phyloP scores from a whole-genome alignment of 768 basidiomycete genomes.

The Leccinellum albellum region DNA sequence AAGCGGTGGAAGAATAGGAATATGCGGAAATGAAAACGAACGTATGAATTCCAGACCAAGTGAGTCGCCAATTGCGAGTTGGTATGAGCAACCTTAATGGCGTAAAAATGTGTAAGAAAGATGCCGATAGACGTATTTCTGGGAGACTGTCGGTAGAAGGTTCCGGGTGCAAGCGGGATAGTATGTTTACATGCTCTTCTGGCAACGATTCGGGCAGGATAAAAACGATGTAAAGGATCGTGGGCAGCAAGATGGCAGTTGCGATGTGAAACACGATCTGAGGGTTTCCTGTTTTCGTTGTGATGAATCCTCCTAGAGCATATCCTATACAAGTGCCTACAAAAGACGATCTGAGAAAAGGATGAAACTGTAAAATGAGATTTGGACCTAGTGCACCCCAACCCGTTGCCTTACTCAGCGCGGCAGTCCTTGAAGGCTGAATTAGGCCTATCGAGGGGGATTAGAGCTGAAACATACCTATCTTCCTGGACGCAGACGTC shows the following conservation, averaged over 20 bases:
- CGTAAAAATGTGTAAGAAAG: conserved; percentile 14
- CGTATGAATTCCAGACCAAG: conserved; percentile 26
- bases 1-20: conserved; percentile 11
- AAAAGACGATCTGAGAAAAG: neutral
- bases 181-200: conserved; percentile 18
- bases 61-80: conserved; percentile 28
- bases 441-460: conserved; percentile 5
- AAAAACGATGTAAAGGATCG: conserved; percentile 20
- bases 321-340: conserved; percentile 27
- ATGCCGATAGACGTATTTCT: neutral
- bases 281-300: conserved; percentile 21
- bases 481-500: conserved; percentile 25
- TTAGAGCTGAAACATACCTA: conserved; percentile 10
- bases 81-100: conserved; percentile 25
- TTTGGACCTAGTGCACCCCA: conserved; percentile 28
- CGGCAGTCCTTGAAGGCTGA: conserved; percentile 17
- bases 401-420: conserved; percentile 25
- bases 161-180: conserved; percentile 6
- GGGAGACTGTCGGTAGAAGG: neutral
- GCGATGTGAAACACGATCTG: conserved; percentile 22
- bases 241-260: conserved; percentile 7
- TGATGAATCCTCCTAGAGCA: conserved; percentile 28
- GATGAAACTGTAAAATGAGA: neutral
- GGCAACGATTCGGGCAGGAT: conserved; percentile 32
- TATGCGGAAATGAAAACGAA: conserved; percentile 18